A percentile compares a stretch with the other conserved stretches of the same genome.
Conservation (phyloP, 2,329 filamentous ascomycete genomes). For the Aspergillus tamarii region DNA sequence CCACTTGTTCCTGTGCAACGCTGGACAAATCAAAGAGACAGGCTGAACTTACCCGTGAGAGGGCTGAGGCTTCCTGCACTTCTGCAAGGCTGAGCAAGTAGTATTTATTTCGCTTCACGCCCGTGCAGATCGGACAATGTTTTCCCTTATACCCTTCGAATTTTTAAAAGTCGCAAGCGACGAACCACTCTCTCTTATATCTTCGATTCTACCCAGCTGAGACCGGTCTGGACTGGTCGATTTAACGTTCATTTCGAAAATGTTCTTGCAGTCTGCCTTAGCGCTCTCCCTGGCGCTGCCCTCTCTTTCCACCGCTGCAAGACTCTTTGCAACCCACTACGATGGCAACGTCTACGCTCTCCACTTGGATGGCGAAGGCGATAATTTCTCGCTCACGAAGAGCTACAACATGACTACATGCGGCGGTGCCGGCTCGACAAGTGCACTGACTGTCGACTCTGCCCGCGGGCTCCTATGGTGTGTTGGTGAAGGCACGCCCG, state of each 20-base stretch:
- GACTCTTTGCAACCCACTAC: constrained; percentile 46
- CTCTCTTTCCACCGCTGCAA: constrained; percentile 15
- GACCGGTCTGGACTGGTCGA: neutral
- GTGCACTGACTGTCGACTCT: constrained; percentile 40
- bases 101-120: neutral
- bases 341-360: constrained; percentile 39
- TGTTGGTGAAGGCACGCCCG: constrained; percentile 35
- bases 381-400: constrained; percentile 28
- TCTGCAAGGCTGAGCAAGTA: neutral
- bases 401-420: constrained; percentile 33
- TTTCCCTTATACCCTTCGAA: neutral
- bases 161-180: neutral
- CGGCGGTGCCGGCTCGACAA: constrained; percentile 34
- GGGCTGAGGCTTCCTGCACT: neutral
- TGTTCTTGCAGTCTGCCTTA: neutral
- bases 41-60: neutral
- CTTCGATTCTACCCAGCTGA: neutral
- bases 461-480: constrained; percentile 35
- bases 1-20: neutral
- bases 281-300: constrained; percentile 3
- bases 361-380: constrained; percentile 26
- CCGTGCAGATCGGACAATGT: neutral
- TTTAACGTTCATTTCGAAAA: neutral
- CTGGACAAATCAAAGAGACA: neutral
- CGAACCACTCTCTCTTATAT: neutral